A percentile compares a stretch with the other conserved stretches of the same genome.
These are phyloP conservation scores for Clonostachys rhizophaga DNA, from an alignment of 2,329 filamentous ascomycete species.

Conservation along the genomic window DNA sequence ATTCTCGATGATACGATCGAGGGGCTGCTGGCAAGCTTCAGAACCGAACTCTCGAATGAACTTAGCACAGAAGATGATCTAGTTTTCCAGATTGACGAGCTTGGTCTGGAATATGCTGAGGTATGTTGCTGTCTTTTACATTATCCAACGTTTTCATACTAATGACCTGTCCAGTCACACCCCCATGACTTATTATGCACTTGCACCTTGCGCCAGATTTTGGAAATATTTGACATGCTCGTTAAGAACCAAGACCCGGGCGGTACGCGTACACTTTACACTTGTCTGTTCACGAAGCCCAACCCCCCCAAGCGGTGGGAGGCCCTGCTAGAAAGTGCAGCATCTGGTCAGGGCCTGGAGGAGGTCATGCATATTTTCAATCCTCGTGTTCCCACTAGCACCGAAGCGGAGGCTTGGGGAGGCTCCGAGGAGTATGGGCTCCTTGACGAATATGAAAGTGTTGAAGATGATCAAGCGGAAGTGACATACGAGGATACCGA, in stretches of 20 bases:
- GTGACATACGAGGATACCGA: background rate
- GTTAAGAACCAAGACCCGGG: constrained; percentile 37
- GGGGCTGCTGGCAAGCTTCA: constrained; percentile 35
- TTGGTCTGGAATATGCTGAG: constrained; percentile 48
- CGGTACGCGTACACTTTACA: constrained; percentile 29
- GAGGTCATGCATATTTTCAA: constrained; percentile 33
- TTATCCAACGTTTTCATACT: constrained; percentile 13
- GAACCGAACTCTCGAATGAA: constrained; percentile 39
- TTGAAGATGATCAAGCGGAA: constrained; percentile 1
- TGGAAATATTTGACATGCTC: constrained; percentile 34
- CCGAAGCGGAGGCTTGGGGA: too few relatives aligned
- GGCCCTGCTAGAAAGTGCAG: constrained; percentile 32
- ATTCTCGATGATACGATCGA: constrained; percentile 38
- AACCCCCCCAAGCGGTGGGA: constrained; percentile 31
- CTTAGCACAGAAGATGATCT: constrained; percentile 40
- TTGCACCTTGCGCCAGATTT: constrained; percentile 32
- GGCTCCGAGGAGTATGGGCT: background rate
- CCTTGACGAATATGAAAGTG: constrained; percentile 15
- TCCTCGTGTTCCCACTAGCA: too few relatives aligned
- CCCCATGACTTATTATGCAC: constrained; percentile 23
- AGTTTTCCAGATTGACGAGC: constrained; percentile 44
- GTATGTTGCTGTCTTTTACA: constrained; percentile 19
- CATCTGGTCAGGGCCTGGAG: constrained; percentile 31
- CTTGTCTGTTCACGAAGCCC: constrained; percentile 33
- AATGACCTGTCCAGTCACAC: constrained; percentile 20